Base-by-base conservation (phyloP, 306 rosid species). In the Purshia tridentata region DNA sequence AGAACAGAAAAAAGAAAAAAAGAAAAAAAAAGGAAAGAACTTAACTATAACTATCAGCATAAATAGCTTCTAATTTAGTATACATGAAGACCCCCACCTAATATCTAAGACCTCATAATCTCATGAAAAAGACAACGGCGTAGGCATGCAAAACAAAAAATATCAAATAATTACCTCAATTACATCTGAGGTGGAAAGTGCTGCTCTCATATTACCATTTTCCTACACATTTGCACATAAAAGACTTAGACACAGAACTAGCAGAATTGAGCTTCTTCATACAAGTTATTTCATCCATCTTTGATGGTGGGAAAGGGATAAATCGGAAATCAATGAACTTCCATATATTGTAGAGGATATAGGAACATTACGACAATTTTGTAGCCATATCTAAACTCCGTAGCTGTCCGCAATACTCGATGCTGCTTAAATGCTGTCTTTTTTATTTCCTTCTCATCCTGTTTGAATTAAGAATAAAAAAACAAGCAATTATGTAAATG, bases 361-460 rank as follows among this genome's bases (percentile, higher is more conserved):
- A 80, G 19, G 74, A 81, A 40, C 76, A 83, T 86, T 94, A 91
- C 99, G 44, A 94, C 83, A 75, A 94, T 77, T 79, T 94, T 94
- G 91, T 94, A 94, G 90, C 99, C 99, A 64, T 94, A 94, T 94
- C 96, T 88, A 86, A 94, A 91, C 8, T 89, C 89, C 44, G 91
- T 88, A 66, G 95, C 96, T 22, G 84, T 35, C 39, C 85, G 91
- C 85, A 94, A 78, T 1, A 83, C 86, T 9, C 86, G 84, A 53
- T 80, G 68, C 86, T 91, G 97, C 87, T 90, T 91, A 67, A 91
- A 73, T 47, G 99, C 99, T 4, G 96, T 80, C 86, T 91, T 85
- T 83, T 94, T 95, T 81, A 94, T 86, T 81, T 89, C 95, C 83
- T 94, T 89, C 84, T 94, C 99, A 68, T 94, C 99, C 99, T 94